A percentile compares a stretch with the other conserved stretches of the same genome.
Conservation (phyloP, 257 asterid species). For the Linaria vulgaris region DNA sequence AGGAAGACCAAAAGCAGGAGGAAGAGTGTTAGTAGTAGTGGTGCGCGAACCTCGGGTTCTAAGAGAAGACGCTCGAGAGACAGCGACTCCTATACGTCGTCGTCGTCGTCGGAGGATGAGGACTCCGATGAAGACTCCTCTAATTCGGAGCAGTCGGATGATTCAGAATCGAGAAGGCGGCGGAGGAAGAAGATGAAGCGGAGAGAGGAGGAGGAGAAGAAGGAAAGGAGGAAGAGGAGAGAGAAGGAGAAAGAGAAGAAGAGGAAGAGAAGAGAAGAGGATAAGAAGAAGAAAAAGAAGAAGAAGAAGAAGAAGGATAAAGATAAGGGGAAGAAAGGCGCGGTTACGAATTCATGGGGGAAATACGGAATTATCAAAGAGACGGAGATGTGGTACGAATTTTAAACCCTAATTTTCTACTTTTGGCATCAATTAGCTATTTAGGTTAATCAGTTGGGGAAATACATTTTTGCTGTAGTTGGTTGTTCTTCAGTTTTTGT, state of each 20-base stretch:
- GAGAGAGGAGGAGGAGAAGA: slow-evolving; percentile 50
- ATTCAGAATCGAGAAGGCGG: slow-evolving; percentile 50
- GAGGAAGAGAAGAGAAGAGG: slow-evolving; percentile 35
- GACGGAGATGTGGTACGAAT: slow-evolving; percentile 92
- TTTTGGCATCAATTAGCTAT: neutral
- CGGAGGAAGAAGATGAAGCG: slow-evolving; percentile 52
- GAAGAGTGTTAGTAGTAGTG: slow-evolving; percentile 30
- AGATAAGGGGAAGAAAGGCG: slow-evolving; percentile 69
- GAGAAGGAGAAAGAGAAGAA: slow-evolving; percentile 28
- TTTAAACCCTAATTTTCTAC: neutral
- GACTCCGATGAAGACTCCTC: slow-evolving; percentile 44
- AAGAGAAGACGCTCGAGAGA: slow-evolving; percentile 56
- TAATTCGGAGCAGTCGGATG: too few relatives aligned
- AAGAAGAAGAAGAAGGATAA: slow-evolving; percentile 47
- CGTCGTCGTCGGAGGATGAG: slow-evolving; percentile 48
- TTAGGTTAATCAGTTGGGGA: neutral
- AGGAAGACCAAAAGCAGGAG: slow-evolving; percentile 32
- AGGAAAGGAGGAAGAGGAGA: slow-evolving; percentile 46
- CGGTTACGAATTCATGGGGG: slow-evolving; percentile 92
- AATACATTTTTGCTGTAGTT: too few relatives aligned
- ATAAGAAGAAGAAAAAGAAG: slow-evolving; percentile 28
- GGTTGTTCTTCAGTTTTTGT: too few relatives aligned
- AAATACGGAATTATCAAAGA: slow-evolving; percentile 91
- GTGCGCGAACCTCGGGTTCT: slow-evolving; percentile 23
- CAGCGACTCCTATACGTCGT: slow-evolving; percentile 50